Evolutionary conservation across 225 moss, liverwort and hornwort species (phyloP).

Genomic region (Physcomitrium patens): DNA sequence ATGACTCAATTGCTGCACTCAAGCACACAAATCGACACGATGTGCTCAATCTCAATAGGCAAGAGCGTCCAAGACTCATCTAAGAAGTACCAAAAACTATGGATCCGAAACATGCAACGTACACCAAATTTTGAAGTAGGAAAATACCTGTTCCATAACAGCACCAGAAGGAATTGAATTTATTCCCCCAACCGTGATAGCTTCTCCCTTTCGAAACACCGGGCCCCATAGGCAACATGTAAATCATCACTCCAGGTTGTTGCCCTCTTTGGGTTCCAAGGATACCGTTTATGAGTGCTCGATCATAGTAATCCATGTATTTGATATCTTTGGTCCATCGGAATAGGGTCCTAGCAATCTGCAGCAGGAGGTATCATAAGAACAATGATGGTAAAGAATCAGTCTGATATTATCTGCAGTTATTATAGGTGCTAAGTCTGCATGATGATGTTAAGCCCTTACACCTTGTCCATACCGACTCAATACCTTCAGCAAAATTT

Average conservation of each 20-base stretch:
- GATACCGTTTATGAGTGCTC: conserved; percentile 80
- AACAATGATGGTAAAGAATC: conserved; percentile 15
- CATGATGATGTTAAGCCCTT: background rate
- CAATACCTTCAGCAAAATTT: background rate
- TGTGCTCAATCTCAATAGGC: conserved; percentile 7
- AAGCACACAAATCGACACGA: conserved; percentile 23
- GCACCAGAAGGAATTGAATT: conserved; percentile 94
- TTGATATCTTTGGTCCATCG: conserved; percentile 82
- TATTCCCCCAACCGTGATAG: conserved; percentile 98
- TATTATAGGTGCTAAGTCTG: conserved; percentile 18
- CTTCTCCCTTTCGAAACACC: conserved; percentile 83
- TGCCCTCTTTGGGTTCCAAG: conserved; percentile 85
- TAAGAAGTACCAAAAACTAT: background rate
- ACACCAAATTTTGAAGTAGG: background rate
- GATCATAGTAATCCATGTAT: conserved; percentile 93
- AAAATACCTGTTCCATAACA: conserved; percentile 90
- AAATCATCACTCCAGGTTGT: conserved; percentile 97
- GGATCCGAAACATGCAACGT: background rate
- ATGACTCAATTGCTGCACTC: conserved; percentile 83
- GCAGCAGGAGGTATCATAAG: conserved; percentile 29
- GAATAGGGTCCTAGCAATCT: conserved; percentile 90
- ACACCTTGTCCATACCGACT: background rate
- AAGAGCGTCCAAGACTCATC: conserved; percentile 9
- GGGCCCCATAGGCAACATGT: conserved; percentile 91
- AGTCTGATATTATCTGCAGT: conserved; percentile 9